These are phyloP conservation scores for Leishmania mexicana DNA, from an alignment of 208 protist species.

Conservation along the genomic window DNA sequence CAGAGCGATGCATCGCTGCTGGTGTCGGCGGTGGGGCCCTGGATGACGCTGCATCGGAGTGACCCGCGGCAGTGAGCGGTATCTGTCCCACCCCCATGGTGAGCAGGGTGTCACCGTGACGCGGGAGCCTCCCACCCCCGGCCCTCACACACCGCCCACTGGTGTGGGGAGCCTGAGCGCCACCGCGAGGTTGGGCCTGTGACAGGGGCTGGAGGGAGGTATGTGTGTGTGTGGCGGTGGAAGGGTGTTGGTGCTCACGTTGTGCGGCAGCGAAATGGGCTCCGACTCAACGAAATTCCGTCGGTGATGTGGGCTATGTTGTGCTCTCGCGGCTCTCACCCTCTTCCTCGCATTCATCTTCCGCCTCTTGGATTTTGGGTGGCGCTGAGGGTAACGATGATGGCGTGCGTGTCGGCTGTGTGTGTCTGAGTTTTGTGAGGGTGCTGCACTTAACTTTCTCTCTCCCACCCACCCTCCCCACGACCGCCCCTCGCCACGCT, in stretches of 20 bases:
- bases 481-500: not conserved
- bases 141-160: not conserved
- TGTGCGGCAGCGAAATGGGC: not conserved
- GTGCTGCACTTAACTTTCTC: not conserved
- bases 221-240: not conserved
- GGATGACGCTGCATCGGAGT: not conserved
- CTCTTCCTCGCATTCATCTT: not conserved
- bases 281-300: no score
- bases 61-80: not conserved
- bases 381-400: not conserved
- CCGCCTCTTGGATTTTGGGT: not conserved
- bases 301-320: not conserved
- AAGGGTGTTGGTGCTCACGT: not conserved
- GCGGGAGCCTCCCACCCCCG: not conserved
- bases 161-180: not conserved
- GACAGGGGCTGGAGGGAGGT: not conserved
- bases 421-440: not conserved
- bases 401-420: not conserved
- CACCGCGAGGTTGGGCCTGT: not conserved
- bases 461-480: not conserved
- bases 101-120: not conserved
- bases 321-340: not conserved
- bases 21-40: not conserved
- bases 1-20: not conserved
- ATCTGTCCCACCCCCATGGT: not conserved